phyloP scores from a whole-genome alignment of 441 rosid species.

The Aleurites moluccanus region DNA sequence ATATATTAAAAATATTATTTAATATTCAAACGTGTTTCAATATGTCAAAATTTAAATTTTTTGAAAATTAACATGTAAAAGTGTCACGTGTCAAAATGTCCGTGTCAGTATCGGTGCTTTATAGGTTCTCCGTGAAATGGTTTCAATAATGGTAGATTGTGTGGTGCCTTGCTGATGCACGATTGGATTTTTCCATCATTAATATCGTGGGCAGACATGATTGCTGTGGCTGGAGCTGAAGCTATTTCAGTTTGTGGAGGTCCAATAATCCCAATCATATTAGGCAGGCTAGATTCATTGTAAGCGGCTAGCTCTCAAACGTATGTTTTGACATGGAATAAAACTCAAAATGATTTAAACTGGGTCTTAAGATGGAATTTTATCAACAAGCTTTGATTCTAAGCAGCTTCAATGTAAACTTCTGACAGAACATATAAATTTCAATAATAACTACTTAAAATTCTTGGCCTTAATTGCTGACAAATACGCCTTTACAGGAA shows the following conservation, averaged over 20 bases:
- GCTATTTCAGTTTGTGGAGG: conserved; percentile 93
- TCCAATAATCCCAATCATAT: conserved; percentile 62
- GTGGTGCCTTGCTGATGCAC: conserved; percentile 28
- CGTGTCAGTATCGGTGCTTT: too few species aligned
- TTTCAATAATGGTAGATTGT: conserved; percentile 16
- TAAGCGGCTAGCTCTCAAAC: conserved; percentile 35
- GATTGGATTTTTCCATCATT: conserved; percentile 29
- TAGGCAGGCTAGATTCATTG: conserved; percentile 78
- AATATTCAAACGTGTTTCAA: too few species aligned
- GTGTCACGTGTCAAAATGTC: too few species aligned
- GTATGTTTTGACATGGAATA: not conserved
- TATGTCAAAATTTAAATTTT: too few species aligned
- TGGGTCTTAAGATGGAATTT: not conserved
- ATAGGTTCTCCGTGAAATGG: conserved; percentile 16
- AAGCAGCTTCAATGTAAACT: not conserved
- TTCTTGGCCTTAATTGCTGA: conserved; percentile 9
- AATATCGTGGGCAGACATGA: conserved; percentile 98
- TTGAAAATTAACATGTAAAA: too few species aligned
- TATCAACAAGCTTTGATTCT: not conserved
- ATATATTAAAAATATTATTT: too few species aligned
- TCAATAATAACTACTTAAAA: not conserved
- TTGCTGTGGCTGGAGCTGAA: conserved; percentile 84
- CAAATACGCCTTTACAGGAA: conserved; percentile 37
- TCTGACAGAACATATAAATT: not conserved
- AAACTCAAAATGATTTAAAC: not conserved